Conservation (phyloP, 192 early-diverging fungal genomes). For the Gonapodya prolifera region DNA sequence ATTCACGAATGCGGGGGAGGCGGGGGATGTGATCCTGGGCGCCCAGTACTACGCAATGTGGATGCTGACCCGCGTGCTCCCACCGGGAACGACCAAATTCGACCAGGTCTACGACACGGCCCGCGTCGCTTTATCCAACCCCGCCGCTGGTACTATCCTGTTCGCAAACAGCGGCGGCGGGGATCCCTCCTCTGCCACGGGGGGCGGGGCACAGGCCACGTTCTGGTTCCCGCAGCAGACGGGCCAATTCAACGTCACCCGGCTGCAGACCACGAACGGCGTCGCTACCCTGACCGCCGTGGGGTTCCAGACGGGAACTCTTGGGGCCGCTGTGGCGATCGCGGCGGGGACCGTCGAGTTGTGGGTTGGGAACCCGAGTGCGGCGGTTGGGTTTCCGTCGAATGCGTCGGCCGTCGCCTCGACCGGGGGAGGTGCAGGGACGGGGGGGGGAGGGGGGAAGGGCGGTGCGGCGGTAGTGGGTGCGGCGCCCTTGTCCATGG, state of each 20-base stretch:
- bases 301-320: neutral
- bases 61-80: neutral
- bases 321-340: neutral
- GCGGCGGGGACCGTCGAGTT: neutral
- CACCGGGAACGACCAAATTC: neutral
- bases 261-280: neutral
- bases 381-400: neutral
- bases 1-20: neutral
- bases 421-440: no score
- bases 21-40: neutral
- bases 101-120: neutral
- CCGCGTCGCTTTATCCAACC: neutral
- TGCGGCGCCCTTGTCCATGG: conserved; percentile 7
- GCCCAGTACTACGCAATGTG: neutral
- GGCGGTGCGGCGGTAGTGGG: conserved; percentile 16
- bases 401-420: no score
- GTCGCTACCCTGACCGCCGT: neutral
- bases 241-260: neutral
- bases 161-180: neutral
- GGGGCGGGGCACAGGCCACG: no score
- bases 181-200: neutral
- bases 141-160: neutral
- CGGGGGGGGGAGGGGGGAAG: no score
- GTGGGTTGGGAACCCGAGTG: neutral
- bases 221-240: neutral